Evolutionary conservation across 2,329 filamentous ascomycete genomes (phyloP).

Genomic region (Stemphylium vesicarium): DNA sequence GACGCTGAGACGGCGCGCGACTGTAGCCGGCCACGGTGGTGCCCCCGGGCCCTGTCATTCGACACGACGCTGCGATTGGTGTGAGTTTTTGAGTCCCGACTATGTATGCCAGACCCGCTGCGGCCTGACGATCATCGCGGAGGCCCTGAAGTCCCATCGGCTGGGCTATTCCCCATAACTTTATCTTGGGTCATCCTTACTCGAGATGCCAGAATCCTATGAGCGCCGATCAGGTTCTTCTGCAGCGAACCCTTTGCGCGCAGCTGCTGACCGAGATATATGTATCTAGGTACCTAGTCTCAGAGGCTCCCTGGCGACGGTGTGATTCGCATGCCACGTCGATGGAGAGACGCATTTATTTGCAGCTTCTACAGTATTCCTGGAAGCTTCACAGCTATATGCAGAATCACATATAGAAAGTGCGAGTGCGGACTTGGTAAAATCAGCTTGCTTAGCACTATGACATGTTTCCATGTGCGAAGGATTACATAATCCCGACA

Average conservation of each 20-base stretch:
- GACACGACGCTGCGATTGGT: conserved; percentile 7
- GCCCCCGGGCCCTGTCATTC: conserved; percentile 24
- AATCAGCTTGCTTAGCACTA: not conserved
- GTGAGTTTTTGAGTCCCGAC: not conserved
- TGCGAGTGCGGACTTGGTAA: not conserved
- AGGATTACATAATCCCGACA: conserved; percentile 11
- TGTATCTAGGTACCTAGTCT: not conserved
- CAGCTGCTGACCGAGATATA: not conserved
- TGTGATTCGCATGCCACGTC: not conserved
- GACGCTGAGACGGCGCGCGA: conserved; percentile 5
- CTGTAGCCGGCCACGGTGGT: conserved; percentile 13
- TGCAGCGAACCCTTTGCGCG: not conserved
- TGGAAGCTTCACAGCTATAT: not conserved
- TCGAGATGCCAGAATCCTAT: not conserved
- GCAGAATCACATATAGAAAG: not conserved
- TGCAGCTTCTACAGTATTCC: not conserved
- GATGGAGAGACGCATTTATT: not conserved
- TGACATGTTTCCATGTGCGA: not conserved
- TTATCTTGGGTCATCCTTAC: not conserved
- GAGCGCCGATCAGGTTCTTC: not conserved
- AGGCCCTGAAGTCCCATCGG: not conserved
- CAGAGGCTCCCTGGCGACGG: not conserved
- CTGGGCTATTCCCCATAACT: not conserved
- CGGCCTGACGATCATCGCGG: conserved; percentile 6
- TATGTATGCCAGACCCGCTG: not conserved